Base-by-base conservation (phyloP, 116 monocot genomes). In the Cymodocea nodosa region DNA sequence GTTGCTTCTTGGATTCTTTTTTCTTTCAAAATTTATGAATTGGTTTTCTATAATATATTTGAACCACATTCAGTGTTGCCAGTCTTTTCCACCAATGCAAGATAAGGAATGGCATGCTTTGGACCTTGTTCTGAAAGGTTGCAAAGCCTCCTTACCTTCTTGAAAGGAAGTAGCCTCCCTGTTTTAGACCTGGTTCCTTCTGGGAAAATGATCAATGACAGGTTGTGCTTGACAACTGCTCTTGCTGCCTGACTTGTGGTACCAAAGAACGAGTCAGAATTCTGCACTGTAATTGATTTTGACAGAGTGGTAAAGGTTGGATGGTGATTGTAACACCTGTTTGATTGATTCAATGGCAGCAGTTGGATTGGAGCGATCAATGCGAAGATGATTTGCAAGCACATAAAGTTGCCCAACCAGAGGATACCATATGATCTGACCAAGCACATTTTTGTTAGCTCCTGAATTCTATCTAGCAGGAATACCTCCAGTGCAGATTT, bases 391-490 rank as follows among this genome's bases (percentile, higher is more conserved):
- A 40, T 87, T 87, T 20, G 87, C 83, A 50, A 87, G 53, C 36
- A 87, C 83, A 53, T 83, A 87, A 17, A 87, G 83, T 73, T 83
- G 87, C 1, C 87, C 83, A 69, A 87, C 78, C 24, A 87, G 69
- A 25, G 87, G 87, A 52, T 87, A 87, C 80, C 83, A 80, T 40
- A 87, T 78, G 62, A 87, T 87, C 87, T 87, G 78, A 13, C 56
- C 3, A 64, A 51, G 0, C 34, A 73, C 8, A 51, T 8, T 11
- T 8, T 44, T 44, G 44, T 44, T 44, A 44, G 5, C 44, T 44
- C 44, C 5, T 44, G 44, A 44, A 44, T 8, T 44, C 44, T 44
- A 44, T 44, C 44, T 44, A 44, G 30, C 44, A 44, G 6, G 6
- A 44, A 11, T 44, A 4, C 44, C 44, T 44, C 44, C 6, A 44